Evolutionary conservation across 371 early-diverging fungal species (phyloP), one percentile per base, ranked within the genome.

Genomic region (Mortierella sp.): DNA sequence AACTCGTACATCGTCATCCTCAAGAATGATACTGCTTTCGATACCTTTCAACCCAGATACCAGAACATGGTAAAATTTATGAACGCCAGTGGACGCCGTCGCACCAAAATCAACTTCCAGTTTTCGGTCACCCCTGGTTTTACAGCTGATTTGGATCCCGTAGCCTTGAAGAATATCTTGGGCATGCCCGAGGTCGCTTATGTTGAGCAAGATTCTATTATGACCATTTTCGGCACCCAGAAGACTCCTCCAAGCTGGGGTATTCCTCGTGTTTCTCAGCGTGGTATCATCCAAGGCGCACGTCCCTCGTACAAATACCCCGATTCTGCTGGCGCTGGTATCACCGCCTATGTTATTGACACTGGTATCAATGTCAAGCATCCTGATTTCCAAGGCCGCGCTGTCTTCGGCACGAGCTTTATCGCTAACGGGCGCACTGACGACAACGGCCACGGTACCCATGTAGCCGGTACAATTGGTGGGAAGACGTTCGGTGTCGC

Each of bases 341-440:
- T 91, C 18, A 82, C 81, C 34, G 90, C 87, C 9, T 91, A 87
- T 76, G 85, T 94, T 8, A 65, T 93, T 31, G 94, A 93, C 66
- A 91, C 93, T 5, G 95, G 95, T 27, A 84, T 93, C 43, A 70
- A 87, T 73, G 74, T 83, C 28, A 67, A 65, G 3, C 95, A 96
- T 80, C 80, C 78, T 21, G 97, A 98, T 56, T 92, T 98, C 64
- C 83, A 82, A 53, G 94, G 92, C 14, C 89, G 95, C 71, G 98
- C 95, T 38, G 71, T 59, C 46, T 82, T 81, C 70, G 95, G 92
- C 24, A 84, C 83, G 38, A 91, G 86, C 48, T 88, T 88, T 65
- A 78, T 89, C 54, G 73, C 64, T n/a, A 62, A 62, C 18, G 51
- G 50, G 23, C 65, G 62, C 61, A 69, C 62, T 21, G 82, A 76